Base-by-base conservation (phyloP, 768 basidiomycete species). In the Termitomyces sp. region DNA sequence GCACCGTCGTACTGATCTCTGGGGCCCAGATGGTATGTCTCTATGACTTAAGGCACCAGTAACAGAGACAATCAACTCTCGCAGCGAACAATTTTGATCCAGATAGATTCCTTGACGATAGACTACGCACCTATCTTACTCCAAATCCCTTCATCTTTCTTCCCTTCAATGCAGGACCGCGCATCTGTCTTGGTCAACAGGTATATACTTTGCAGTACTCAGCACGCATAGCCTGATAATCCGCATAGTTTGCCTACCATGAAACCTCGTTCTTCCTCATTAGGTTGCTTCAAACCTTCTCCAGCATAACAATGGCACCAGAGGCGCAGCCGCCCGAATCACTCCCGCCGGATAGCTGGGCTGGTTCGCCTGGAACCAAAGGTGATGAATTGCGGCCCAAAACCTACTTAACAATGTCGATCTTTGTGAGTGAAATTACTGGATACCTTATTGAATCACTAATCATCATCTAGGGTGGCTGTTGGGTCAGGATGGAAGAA, bases 111-210 rank as follows among this genome's bases (percentile, higher is more conserved):
- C 67, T 87, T 47, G 86, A 88, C 57, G 76, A 78, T 11, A 75
- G 86, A 33, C 63, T 83, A 7, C 75, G 77, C 57, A 79, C 78
- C 63, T 83, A 83, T 58, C 72, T 86, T 20, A 74, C 72, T 0
- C 75, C 78, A 2, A 87, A 87, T 60, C 85, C 86, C 1, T 86
- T 81, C 74, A 88, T 89, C 60, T 88, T 88, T 69, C 70, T 83
- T 6, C 86, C 87, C 0, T 88, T 88, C 72, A 86, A 86, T 58
- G 85, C 84, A 0, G 87, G 84, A 1, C 87, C 86, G 6, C 75
- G 87, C 11, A 83, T 85, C 60, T 87, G 86, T 57, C 75, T 86
- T 9, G 86, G 77, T 33, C 76, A 78, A 65, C 76, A 78, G 68
- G 76, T 76, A 33, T 46, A 45, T 51, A 16, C 13, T 34, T 24